These are phyloP conservation scores for Podospora conica DNA, from an alignment of 495 filamentous ascomycete species.

Conservation along the genomic window DNA sequence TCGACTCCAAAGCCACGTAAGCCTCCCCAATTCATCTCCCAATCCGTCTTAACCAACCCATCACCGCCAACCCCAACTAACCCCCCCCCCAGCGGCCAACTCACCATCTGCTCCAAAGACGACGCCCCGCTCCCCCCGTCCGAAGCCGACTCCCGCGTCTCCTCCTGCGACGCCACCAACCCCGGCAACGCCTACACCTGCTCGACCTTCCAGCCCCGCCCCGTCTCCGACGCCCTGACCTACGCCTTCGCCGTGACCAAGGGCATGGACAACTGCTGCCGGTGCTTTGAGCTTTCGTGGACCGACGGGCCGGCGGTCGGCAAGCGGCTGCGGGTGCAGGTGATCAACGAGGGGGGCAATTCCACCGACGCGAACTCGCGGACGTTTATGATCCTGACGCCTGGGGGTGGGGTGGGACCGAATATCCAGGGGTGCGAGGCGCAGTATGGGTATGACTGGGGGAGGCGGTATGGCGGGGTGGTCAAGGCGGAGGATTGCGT, in stretches of 20 bases:
- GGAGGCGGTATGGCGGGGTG: conserved; percentile 21
- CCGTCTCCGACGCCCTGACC: conserved; percentile 8
- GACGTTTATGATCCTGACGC: conserved; percentile 17
- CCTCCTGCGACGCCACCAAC: conserved; percentile 4
- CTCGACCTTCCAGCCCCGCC: conserved; percentile 11
- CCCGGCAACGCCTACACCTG: conserved; percentile 17
- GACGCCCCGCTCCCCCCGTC: conserved; percentile 3
- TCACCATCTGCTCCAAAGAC: not conserved
- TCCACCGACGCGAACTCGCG: not conserved
- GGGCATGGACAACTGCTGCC: conserved; percentile 20
- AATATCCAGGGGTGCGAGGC: conserved; percentile 13
- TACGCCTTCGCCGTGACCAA: conserved; percentile 18
- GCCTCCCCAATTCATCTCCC: no score
- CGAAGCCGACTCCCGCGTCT: not conserved
- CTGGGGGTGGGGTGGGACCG: conserved; percentile 13
- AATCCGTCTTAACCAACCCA: not conserved
- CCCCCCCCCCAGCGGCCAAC: conserved; percentile 11
- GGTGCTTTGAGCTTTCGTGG: conserved; percentile 16
- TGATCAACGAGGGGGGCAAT: conserved; percentile 18
- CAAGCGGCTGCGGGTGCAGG: conserved; percentile 15
- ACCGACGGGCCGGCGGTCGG: conserved; percentile 11
- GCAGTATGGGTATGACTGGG: conserved; percentile 19
- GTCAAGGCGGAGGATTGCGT: conserved; percentile 15
- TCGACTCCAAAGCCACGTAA: conserved; percentile 9
- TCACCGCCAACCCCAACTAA: not conserved